Percentiles rank a stretch among this genome's conserved stretches.
phyloP scores from a whole-genome alignment of 202 grass and related monocot species.

The Hordeum pubiflorum region DNA sequence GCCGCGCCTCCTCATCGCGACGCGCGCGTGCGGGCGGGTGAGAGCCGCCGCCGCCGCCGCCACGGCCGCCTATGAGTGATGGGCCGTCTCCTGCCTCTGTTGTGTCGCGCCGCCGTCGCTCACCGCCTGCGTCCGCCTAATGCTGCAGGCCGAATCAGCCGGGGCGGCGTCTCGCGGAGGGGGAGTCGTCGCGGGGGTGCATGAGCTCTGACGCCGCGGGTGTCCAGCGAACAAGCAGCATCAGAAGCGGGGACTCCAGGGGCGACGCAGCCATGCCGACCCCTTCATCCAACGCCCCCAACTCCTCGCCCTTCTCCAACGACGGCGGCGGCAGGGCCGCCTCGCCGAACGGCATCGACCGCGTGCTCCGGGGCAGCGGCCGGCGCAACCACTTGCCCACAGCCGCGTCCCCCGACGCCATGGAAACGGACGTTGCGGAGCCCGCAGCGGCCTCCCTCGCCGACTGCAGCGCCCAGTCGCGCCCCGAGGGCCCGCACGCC shows the following conservation, averaged over 20 bases:
- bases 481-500: neutral
- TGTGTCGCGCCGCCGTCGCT: slow-evolving; percentile 3
- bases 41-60: no score
- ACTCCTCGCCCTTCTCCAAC: slow-evolving; percentile 28
- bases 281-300: neutral
- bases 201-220: slow-evolving; percentile 29
- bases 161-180: neutral
- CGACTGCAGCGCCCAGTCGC: slow-evolving; percentile 13
- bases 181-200: slow-evolving; percentile 2
- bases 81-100: no score
- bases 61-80: no score
- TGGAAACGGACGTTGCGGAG: slow-evolving; percentile 33
- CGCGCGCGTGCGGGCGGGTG: no score
- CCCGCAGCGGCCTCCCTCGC: neutral
- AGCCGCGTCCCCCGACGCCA: slow-evolving; percentile 8
- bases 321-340: slow-evolving; percentile 12
- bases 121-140: slow-evolving; percentile 27
- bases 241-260: neutral
- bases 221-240: neutral
- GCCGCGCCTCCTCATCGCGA: no score
- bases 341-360: slow-evolving; percentile 18
- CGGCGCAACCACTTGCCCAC: slow-evolving; percentile 21
- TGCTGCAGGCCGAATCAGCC: slow-evolving; percentile 28
- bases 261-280: slow-evolving; percentile 31
- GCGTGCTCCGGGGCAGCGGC: slow-evolving; percentile 25